Conservation (phyloP, 2,329 filamentous ascomycete genomes). For the Monosporascus sp. region DNA sequence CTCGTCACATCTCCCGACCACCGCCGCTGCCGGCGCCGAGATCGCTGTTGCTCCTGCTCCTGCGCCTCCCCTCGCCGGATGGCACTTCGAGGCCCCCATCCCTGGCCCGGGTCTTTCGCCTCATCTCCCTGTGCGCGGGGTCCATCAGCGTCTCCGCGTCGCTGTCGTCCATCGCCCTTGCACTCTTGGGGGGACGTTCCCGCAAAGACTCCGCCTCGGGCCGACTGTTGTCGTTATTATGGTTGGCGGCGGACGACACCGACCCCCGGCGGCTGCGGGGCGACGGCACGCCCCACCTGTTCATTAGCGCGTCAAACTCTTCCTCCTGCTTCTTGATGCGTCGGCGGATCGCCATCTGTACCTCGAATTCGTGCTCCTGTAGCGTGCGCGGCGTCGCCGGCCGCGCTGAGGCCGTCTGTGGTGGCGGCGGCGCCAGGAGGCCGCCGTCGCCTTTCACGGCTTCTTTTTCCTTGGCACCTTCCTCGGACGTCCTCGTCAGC, state of each 20-base stretch:
- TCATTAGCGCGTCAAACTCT: slow-evolving; percentile 1
- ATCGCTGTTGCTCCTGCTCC: background rate
- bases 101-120: background rate
- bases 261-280: background rate
- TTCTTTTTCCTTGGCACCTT: background rate
- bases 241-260: background rate
- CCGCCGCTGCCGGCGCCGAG: background rate
- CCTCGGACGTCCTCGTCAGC: too few relatives aligned
- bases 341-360: slow-evolving; percentile 2
- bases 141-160: background rate
- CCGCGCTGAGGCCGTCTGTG: background rate
- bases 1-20: background rate
- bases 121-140: background rate
- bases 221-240: background rate
- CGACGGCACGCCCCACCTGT: background rate
- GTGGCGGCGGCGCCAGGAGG: background rate
- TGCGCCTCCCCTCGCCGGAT: background rate
- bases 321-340: slow-evolving; percentile 4
- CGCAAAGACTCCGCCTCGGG: too few relatives aligned
- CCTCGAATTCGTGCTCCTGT: slow-evolving; percentile 2
- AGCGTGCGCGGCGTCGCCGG: background rate
- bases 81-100: background rate
- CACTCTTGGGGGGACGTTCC: too few relatives aligned
- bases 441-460: background rate
- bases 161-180: background rate